Evolutionary conservation across 805 yeast species (phyloP).

Genomic region (Yarrowia sp.): DNA sequence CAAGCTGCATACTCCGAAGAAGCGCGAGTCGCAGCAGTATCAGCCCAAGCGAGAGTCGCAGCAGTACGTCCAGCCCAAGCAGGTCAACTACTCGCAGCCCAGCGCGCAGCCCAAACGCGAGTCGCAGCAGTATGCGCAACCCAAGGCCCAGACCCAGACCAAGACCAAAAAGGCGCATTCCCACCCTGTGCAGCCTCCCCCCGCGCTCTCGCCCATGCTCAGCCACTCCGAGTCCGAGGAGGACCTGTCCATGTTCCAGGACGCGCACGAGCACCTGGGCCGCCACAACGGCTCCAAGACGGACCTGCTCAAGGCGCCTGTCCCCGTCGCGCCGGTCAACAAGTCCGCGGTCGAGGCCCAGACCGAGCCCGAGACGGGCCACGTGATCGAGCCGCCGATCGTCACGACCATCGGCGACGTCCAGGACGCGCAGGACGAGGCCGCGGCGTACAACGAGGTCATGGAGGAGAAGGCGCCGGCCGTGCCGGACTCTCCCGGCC

Average conservation of each 20-base stretch:
- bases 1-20: constrained; percentile 9
- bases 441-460: constrained; percentile 5
- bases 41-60: not conserved
- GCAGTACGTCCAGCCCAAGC: no score
- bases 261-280: constrained; percentile 3
- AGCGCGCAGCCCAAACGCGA: not conserved
- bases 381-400: not conserved
- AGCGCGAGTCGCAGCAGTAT: not conserved
- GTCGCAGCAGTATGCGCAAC: not conserved
- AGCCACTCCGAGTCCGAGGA: constrained; percentile 20
- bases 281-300: not conserved
- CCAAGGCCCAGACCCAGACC: not conserved
- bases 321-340: not conserved
- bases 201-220: not conserved
- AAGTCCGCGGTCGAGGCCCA: not conserved
- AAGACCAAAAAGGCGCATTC: not conserved
- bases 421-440: constrained; percentile 18
- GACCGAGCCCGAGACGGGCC: constrained; percentile 12
- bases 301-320: not conserved
- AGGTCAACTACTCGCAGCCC: no score
- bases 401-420: constrained; percentile 14
- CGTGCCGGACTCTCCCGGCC: not conserved
- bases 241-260: constrained; percentile 25
- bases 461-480: not conserved
- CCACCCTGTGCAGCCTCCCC: not conserved